Percentiles rank a stretch among this genome's conserved stretches.
phyloP scores from a whole-genome alignment of 768 basidiomycete species.

The Chalciporus sphaerocephalus region DNA sequence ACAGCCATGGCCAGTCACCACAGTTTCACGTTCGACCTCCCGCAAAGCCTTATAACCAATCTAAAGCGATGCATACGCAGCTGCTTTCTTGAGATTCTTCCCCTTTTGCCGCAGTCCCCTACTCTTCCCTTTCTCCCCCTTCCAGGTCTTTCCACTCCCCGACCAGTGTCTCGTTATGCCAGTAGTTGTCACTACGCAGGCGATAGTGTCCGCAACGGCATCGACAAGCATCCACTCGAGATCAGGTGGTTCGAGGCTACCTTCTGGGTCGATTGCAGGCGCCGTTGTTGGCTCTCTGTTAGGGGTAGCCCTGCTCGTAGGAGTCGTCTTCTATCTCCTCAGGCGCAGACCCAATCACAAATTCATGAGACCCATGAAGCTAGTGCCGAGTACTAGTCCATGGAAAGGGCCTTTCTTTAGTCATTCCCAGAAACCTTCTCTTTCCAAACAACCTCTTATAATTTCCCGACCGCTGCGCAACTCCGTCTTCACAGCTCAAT shows the following conservation, averaged over 20 bases:
- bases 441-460: conserved; percentile 24
- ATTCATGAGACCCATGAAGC: conserved; percentile 18
- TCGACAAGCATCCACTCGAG: background rate
- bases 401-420: background rate
- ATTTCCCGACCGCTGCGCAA: conserved; percentile 8
- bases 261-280: conserved; percentile 12
- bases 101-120: background rate
- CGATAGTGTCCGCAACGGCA: conserved; percentile 2
- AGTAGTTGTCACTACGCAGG: conserved; percentile 1
- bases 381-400: conserved; percentile 1
- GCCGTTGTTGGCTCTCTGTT: conserved; percentile 21
- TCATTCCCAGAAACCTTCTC: conserved; percentile 15
- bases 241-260: conserved; percentile 1
- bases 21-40: too few species aligned
- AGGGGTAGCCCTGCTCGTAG: conserved; percentile 12
- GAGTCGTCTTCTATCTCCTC: conserved; percentile 11
- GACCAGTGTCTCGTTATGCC: conserved; percentile 5
- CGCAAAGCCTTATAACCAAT: too few species aligned
- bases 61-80: too few species aligned
- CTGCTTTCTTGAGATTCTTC: too few species aligned
- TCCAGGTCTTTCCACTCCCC: too few species aligned
- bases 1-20: too few species aligned
- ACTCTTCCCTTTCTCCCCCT: background rate
- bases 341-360: conserved; percentile 6
- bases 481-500: conserved; percentile 2